A percentile compares a stretch with the other conserved stretches of the same genome.
Evolutionary conservation across 2,329 filamentous ascomycete genomes (phyloP).

Genomic region (Curvularia sp.): DNA sequence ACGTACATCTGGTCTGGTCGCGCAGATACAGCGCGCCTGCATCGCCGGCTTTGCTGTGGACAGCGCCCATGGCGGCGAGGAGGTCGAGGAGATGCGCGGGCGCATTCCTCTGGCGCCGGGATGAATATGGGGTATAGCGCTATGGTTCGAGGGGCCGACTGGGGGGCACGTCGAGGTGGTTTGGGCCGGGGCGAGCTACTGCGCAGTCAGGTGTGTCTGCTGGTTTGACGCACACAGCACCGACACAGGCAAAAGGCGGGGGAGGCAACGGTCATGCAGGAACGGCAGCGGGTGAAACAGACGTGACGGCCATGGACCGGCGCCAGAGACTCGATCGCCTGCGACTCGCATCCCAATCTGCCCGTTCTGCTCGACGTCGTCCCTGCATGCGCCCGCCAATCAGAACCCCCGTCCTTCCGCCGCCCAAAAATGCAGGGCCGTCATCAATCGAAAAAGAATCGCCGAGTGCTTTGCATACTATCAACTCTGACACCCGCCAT

Average conservation of each 20-base stretch:
- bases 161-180: not conserved
- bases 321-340: not conserved
- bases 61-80: slow-evolving; percentile 76
- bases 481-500: too few relatives aligned
- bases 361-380: too few relatives aligned
- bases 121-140: slow-evolving; percentile 43
- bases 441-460: not conserved
- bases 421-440: slow-evolving; percentile 2
- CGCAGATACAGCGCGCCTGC: slow-evolving; percentile 80
- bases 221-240: not conserved
- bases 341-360: not conserved
- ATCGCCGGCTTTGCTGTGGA: slow-evolving; percentile 84
- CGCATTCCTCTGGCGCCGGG: slow-evolving; percentile 36
- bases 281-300: slow-evolving; percentile 19
- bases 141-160: slow-evolving; percentile 30
- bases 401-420: slow-evolving; percentile 28
- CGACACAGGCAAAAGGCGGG: not conserved
- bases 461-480: too few relatives aligned
- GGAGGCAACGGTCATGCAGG: slow-evolving; percentile 1
- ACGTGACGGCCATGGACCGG: not conserved
- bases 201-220: slow-evolving; percentile 1
- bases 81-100: slow-evolving; percentile 32
- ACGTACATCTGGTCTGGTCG: slow-evolving; percentile 88
- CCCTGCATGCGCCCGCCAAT: slow-evolving; percentile 15
- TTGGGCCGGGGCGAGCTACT: too few relatives aligned